Percentiles rank a stretch among this genome's conserved stretches.
Conservation (phyloP, 805 yeast species). For the Ogataea ramenticola region DNA sequence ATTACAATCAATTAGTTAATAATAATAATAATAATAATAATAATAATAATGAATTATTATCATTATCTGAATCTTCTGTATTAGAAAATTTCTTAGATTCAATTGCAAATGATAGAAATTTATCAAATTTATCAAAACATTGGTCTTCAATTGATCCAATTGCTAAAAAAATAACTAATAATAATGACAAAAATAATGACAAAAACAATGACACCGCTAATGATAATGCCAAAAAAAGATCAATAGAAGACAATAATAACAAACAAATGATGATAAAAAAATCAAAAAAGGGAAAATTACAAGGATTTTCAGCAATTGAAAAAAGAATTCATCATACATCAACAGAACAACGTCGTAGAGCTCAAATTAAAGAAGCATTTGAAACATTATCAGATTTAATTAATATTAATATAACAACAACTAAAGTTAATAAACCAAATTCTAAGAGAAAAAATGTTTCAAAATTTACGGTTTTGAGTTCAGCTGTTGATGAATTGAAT, state of each 20-base stretch:
- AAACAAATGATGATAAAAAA: not conserved
- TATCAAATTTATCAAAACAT: slow-evolving; percentile 20
- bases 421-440: slow-evolving; percentile 4
- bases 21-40: not conserved
- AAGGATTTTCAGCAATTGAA: slow-evolving; percentile 24
- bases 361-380: slow-evolving; percentile 29
- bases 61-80: slow-evolving; percentile 27
- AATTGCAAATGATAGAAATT: slow-evolving; percentile 25
- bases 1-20: not conserved
- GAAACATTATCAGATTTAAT: slow-evolving; percentile 24
- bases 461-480: slow-evolving; percentile 18
- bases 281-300: not conserved
- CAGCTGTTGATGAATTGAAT: slow-evolving; percentile 23
- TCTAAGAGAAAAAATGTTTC: slow-evolving; percentile 10
- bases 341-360: slow-evolving; percentile 31
- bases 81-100: slow-evolving; percentile 29
- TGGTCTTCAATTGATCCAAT: slow-evolving; percentile 28
- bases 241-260: not conserved
- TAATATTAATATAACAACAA: slow-evolving; percentile 6
- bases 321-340: slow-evolving; percentile 29
- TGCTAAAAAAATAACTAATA: not conserved
- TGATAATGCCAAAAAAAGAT: too few relatives aligned
- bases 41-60: slow-evolving; percentile 18
- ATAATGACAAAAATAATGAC: not conserved
- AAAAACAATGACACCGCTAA: not conserved